Evolutionary conservation across 257 asterid species (phyloP), one percentile per base, ranked within the genome.

Genomic region (Catharanthus roseus): DNA sequence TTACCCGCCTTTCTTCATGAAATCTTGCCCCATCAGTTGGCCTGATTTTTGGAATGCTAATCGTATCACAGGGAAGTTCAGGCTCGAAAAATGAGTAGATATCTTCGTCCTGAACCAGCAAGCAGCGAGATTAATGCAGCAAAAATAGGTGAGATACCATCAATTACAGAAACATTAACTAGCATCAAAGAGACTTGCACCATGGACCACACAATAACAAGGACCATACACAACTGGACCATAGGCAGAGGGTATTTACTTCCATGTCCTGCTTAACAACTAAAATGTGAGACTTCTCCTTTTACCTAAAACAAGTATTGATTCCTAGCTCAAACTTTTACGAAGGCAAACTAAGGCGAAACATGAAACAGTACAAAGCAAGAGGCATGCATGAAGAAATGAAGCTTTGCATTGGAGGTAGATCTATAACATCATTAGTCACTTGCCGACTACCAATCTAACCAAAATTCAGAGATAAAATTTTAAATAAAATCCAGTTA

Each of bases 81-180:
- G 99, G 99, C 82, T 95, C 99, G 47, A 95, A 95, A 84, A 91
- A 91, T 49, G 91, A 77, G 77, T 85, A 95, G 39, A 95, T 86
- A 65, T 95, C 99, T 82, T 95, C 99, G 54, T 95, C 99, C 99
- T 93, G 81, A 60, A 72, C 68, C 65, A 74, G 19, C 24, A 34
- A 55, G 21, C 69, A 70, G 57, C 16, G n/a, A 69, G 21, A n/a
- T 10, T 4, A 31, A 44, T 42, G 24, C 55, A 49, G 55, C 33
- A 42, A 8, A 42, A 8, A 44, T 49, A 28, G 67, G 49, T 45
- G 19, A n/a, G n/a, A 3, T 12, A 69, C 28, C 50, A 38, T 26
- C 8, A 28, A 26, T n/a, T n/a, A 12, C 21, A 5, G 4, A 19
- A 36, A 38, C 28, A 62, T 34, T 62, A n/a, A 34, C 67, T 34